Percentiles rank a stretch among this genome's conserved stretches.
These are phyloP conservation scores for Mediolabrus comicus DNA, from an alignment of 108 stramenopile species.

Conservation along the genomic window DNA sequence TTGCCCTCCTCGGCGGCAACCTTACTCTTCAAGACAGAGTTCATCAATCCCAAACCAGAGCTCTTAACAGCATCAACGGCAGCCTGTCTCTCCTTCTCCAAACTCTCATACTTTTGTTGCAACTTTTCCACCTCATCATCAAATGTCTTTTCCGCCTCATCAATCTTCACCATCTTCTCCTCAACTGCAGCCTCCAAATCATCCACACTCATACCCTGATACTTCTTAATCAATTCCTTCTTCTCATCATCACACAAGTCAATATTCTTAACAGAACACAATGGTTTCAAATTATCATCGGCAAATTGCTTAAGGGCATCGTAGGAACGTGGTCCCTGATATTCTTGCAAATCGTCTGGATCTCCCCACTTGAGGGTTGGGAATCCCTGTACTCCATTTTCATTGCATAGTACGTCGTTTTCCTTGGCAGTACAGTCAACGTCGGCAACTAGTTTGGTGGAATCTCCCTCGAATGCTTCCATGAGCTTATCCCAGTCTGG, in stretches of 20 bases:
- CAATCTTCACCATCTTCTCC: constrained; percentile 54
- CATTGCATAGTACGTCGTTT: constrained; percentile 62
- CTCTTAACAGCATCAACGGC: constrained; percentile 66
- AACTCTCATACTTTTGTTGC: constrained; percentile 60
- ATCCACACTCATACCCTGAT: constrained; percentile 43
- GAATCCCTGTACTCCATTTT: constrained; percentile 73
- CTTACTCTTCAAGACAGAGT: constrained; percentile 72
- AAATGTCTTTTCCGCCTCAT: constrained; percentile 60
- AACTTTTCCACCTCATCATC: constrained; percentile 58
- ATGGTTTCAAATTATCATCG: constrained; percentile 61
- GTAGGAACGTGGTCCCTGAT: constrained; percentile 76
- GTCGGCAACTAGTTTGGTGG: constrained; percentile 71
- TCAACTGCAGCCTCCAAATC: constrained; percentile 55
- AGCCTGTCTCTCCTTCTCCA: constrained; percentile 64
- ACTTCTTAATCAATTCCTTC: constrained; percentile 55
- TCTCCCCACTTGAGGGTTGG: constrained; percentile 85
- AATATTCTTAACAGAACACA: constrained; percentile 53
- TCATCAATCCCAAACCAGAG: constrained; percentile 83
- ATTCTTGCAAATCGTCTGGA: constrained; percentile 56
- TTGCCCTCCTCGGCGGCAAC: constrained; percentile 43
- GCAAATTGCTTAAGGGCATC: constrained; percentile 70
- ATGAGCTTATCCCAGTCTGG: constrained; percentile 71
- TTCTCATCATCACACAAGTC: constrained; percentile 65
- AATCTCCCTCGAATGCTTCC: constrained; percentile 49
- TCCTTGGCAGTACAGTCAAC: constrained; percentile 83